Conservation (phyloP, 2,329 filamentous ascomycete genomes). For the Colletotrichum theobromicola region DNA sequence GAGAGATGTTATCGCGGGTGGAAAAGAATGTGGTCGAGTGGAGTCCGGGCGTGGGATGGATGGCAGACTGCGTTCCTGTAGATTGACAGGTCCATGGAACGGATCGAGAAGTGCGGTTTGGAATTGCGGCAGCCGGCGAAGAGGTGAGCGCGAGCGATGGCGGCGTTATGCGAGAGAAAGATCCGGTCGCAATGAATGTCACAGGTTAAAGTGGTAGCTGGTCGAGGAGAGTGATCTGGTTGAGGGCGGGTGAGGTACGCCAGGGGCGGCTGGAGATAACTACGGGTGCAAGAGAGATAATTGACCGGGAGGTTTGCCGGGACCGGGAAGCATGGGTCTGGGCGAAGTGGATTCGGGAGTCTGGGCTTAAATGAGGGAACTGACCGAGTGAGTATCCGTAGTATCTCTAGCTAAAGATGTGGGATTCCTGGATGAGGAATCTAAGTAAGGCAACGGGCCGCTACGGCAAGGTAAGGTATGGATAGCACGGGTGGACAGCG, state of each 20-base stretch:
- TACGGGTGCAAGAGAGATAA: neutral
- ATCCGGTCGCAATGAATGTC: neutral
- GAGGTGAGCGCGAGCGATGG: neutral
- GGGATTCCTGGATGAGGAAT: neutral
- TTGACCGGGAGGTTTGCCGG: neutral
- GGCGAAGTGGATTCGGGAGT: neutral
- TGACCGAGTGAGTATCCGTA: neutral
- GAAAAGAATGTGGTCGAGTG: neutral
- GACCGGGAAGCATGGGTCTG: slow-evolving; percentile 5
- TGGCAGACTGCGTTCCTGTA: neutral
- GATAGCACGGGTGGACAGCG: neutral
- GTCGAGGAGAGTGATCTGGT: neutral
- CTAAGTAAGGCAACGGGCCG: neutral
- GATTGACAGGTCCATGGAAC: slow-evolving; percentile 7
- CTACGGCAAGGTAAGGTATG: neutral
- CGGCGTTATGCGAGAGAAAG: neutral
- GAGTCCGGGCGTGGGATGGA: neutral
- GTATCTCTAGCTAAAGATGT: neutral
- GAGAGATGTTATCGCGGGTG: neutral
- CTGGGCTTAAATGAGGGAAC: neutral
- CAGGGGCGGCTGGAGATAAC: slow-evolving; percentile 2
- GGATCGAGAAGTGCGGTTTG: neutral
- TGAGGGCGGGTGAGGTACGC: neutral
- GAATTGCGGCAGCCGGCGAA: neutral
- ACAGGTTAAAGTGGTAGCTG: neutral